Percentiles rank a stretch among this genome's conserved stretches.
Evolutionary conservation across 129 eudicot genomes (phyloP).

Genomic region (Artemisia tridentata): DNA sequence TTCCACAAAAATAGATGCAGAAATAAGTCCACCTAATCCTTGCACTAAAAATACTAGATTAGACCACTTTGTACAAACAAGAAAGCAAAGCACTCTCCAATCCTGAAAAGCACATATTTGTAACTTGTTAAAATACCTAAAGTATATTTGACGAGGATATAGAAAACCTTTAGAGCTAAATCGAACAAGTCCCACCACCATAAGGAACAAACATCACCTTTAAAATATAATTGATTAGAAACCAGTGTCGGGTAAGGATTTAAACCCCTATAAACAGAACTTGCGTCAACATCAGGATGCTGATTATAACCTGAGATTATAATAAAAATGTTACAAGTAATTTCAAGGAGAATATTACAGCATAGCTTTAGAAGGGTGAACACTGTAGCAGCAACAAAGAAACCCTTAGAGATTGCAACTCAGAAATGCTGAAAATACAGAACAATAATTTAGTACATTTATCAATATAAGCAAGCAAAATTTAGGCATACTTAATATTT

Average conservation of each 20-base stretch:
- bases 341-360: slow-evolving; percentile 41
- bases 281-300: background rate
- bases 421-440: slow-evolving; percentile 62
- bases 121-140: slow-evolving; percentile 5
- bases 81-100: slow-evolving; percentile 93
- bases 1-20: too few species aligned
- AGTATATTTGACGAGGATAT: background rate
- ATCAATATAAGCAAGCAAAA: background rate
- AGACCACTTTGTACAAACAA: slow-evolving; percentile 92
- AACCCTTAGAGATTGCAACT: slow-evolving; percentile 90
- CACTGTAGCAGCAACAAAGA: slow-evolving; percentile 74
- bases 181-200: slow-evolving; percentile 86
- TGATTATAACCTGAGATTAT: background rate
- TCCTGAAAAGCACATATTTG: slow-evolving; percentile 38
- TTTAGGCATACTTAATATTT: background rate
- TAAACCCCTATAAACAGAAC: background rate
- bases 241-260: background rate
- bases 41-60: slow-evolving; percentile 69
- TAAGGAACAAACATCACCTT: slow-evolving; percentile 69
- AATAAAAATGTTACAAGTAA: background rate
- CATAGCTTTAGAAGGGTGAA: slow-evolving; percentile 74
- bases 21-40: too few species aligned
- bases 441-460: slow-evolving; percentile 9
- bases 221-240: slow-evolving; percentile 18
- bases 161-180: background rate